These are phyloP conservation scores for Ophiognomonia clavigignenti-juglandacearum DNA, from an alignment of 2,329 filamentous ascomycete species.

Conservation along the genomic window DNA sequence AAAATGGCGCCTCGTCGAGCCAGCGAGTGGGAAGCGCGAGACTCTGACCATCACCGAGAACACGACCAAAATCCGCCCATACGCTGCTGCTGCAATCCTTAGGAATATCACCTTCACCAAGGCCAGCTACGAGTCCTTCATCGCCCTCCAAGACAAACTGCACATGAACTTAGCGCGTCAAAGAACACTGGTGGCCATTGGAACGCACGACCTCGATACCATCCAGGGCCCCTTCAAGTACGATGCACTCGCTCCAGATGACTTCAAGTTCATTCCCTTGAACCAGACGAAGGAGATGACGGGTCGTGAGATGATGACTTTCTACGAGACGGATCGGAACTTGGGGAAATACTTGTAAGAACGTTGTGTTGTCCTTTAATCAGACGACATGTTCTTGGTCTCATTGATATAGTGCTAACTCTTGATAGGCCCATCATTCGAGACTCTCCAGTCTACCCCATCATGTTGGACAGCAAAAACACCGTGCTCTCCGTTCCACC, in stretches of 20 bases:
- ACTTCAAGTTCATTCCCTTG: slow-evolving; percentile 85
- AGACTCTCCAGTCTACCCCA: slow-evolving; percentile 89
- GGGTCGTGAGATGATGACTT: slow-evolving; percentile 82
- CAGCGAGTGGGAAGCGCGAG: slow-evolving; percentile 68
- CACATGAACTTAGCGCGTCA: slow-evolving; percentile 94
- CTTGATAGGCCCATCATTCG: slow-evolving; percentile 96
- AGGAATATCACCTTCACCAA: slow-evolving; percentile 89
- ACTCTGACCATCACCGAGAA: slow-evolving; percentile 74
- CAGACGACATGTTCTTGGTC: too few species aligned
- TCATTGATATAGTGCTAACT: too few species aligned
- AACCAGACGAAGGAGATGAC: slow-evolving; percentile 91
- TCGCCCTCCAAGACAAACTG: slow-evolving; percentile 93
- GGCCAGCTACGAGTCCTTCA: slow-evolving; percentile 94
- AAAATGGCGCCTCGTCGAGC: slow-evolving; percentile 71
- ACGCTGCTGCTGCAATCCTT: slow-evolving; percentile 84
- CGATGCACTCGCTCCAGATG: slow-evolving; percentile 83
- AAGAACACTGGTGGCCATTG: slow-evolving; percentile 91
- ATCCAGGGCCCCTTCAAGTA: slow-evolving; percentile 95
- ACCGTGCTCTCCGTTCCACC: slow-evolving; percentile 90
- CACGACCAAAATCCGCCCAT: slow-evolving; percentile 75
- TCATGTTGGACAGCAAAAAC: slow-evolving; percentile 86
- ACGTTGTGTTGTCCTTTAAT: too few species aligned
- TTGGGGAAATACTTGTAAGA: slow-evolving; percentile 82
- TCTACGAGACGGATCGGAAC: slow-evolving; percentile 94
- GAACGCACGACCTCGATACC: slow-evolving; percentile 93